Evolutionary conservation across 148 eudicot genomes (phyloP).

Genomic region (Nepenthes gracilis): DNA sequence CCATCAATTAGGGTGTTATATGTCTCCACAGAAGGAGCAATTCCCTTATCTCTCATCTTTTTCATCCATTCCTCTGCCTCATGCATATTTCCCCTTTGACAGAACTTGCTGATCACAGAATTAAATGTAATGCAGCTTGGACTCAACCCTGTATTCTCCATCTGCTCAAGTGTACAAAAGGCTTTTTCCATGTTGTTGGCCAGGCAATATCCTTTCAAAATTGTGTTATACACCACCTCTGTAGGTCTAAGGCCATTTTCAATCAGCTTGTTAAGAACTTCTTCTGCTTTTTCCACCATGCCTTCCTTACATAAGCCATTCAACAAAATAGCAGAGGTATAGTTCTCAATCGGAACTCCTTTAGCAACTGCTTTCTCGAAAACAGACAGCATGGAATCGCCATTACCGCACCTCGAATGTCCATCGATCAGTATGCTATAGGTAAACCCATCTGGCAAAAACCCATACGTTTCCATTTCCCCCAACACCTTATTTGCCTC

Average conservation of each 20-base stretch:
- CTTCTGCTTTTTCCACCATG: constrained; percentile 48
- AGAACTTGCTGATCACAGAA: constrained; percentile 42
- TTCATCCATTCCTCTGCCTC: constrained; percentile 50
- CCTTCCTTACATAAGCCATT: constrained; percentile 69
- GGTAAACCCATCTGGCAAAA: constrained; percentile 62
- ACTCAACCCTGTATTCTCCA: constrained; percentile 41
- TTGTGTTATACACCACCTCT: constrained; percentile 51
- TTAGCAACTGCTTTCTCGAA: constrained; percentile 30
- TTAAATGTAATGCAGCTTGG: constrained; percentile 51
- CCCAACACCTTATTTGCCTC: constrained; percentile 37
- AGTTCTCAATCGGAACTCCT: constrained; percentile 34
- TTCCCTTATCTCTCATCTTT: constrained; percentile 53
- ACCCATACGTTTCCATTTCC: constrained; percentile 53
- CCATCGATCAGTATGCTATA: constrained; percentile 66
- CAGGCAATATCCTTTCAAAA: constrained; percentile 53
- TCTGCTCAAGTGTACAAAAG: constrained; percentile 24
- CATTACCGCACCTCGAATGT: constrained; percentile 38
- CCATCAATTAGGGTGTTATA: constrained; percentile 68
- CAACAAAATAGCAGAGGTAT: constrained; percentile 47
- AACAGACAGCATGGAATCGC: constrained; percentile 25
- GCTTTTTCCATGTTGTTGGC: constrained; percentile 46
- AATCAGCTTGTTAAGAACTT: constrained; percentile 27
- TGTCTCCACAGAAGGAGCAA: constrained; percentile 42
- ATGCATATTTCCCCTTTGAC: constrained; percentile 41
- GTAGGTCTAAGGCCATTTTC: constrained; percentile 38